Evolutionary conservation across 2,329 filamentous ascomycete species (phyloP), one percentile per base, ranked within the genome.

Genomic region (Sarocladium oryzae): DNA sequence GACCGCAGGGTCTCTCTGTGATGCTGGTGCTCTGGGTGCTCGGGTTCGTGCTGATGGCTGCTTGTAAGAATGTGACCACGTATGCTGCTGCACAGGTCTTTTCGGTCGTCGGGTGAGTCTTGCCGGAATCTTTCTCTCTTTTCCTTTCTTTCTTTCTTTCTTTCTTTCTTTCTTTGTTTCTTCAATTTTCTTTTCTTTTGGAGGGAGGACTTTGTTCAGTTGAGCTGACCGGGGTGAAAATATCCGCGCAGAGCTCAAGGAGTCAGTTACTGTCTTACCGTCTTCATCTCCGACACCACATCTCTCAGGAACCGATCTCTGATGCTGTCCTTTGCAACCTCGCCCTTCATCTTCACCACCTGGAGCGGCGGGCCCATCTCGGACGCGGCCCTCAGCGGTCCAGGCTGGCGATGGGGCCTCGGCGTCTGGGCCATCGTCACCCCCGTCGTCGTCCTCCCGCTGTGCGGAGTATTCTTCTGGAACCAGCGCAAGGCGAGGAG

Each of bases 331-430:
- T 59, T 68, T 24, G 61, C 61, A 30, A 59, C 58, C 6, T 60
- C 65, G 2, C 63, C 69, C 2, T 70, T 65, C 53, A 63, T 73
- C 53, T 61, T 64, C 38, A 73, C 64, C 10, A 62, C 64, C 1
- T 69, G 61, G 52, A 57, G 63, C 40, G 61, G 62, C 13, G 58
- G 60, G 8, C 56, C 57, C 8, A 58, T 60, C n/a, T 58, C 64
- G 4, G 43, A 57, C 4, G 43, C 43, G 30, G 49, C 49, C 18
- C 33, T 58, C 50, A 30, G 33, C 3, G 50, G 52, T 15, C 67
- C 74, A 4, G 78, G 76, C 43, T 88, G 79, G 78, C 75, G 83
- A 51, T 88, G 84, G 85, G 84, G 77, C 3, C 84, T 84, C 56
- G 84, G 84, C 46, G 73, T 79, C 54, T 87, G 81, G 66, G 72